Evolutionary conservation across 139 green algal species (phyloP), one percentile per base, ranked within the genome.

Genomic region (Diplosphaera chodatii): DNA sequence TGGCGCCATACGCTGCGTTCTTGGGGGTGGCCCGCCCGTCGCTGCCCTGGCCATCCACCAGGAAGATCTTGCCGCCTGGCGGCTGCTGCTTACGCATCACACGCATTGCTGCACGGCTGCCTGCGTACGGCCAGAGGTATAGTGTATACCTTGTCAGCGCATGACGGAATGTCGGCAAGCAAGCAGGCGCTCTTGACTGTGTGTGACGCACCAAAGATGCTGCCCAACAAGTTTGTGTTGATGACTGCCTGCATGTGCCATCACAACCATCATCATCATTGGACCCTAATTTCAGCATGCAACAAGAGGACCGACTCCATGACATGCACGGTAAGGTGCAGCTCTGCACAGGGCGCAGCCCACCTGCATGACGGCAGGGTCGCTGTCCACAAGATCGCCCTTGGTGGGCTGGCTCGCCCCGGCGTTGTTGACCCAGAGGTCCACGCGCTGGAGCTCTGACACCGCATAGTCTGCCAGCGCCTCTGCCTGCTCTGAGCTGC

Each of bases 361-460:
- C 48, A 59, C 48, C 48, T 25, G 48, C 48, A 59, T 59, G 48
- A 59, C 25, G 48, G 28, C 48, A 1, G 69, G 16, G 6, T 62
- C 34, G 28, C 74, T 78, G 20, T 76, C 63, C 21, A 63, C n/a
- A 37, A 83, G 63, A 0, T 67, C 37, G 8, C 16, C 32, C 59
- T 79, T 86, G n/a, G 37, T 37, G 4, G 32, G 16, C 48, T 77
- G 65, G 23, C 55, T 64, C 6, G 27, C 25, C n/a, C 71, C 76
- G 5, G 76, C 79, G 28, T 82, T 82, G 73, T 67, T 68, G 0
- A 84, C 72, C 77, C 75, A 84, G 25, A 87, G 68, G 29, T 87
- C 82, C 18, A 87, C 68, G 15, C 33, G 28, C 1, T 79, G 83
- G 32, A 91, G 68, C 28, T 69, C 62, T 29, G 77, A 27, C 30